Conservation (phyloP, 345 rosid species). For the Acer yangbiense region DNA sequence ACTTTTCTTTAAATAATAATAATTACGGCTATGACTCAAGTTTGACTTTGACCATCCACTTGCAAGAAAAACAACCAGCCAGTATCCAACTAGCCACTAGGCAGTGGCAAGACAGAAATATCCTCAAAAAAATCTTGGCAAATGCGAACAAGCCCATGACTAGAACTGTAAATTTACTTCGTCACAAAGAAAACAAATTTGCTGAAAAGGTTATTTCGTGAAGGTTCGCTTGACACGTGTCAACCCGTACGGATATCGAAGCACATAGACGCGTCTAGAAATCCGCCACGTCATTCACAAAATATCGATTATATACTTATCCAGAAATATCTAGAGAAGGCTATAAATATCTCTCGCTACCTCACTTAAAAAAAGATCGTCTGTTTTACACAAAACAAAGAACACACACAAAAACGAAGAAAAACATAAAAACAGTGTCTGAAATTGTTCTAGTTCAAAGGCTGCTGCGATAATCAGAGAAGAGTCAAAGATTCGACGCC, state of each 20-base stretch:
- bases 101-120: conserved; percentile 17
- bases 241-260: not conserved
- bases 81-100: too few species aligned
- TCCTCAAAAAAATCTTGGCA: not conserved
- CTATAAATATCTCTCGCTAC: conserved; percentile 34
- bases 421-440: not conserved
- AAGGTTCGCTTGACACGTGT: conserved; percentile 31
- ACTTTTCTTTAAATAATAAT: too few species aligned
- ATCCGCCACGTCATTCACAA: conserved; percentile 21
- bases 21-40: not conserved
- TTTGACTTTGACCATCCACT: not conserved
- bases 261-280: not conserved
- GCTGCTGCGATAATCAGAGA: not conserved
- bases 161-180: conserved; percentile 2
- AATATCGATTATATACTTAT: not conserved
- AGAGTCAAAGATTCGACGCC: conserved; percentile 10
- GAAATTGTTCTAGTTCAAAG: too few species aligned
- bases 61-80: not conserved
- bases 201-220: conserved; percentile 14
- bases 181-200: not conserved
- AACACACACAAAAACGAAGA: not conserved
- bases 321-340: conserved; percentile 53
- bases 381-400: too few species aligned
- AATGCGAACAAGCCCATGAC: not conserved
- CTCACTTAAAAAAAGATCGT: rapidly evolving